Evolutionary conservation across 1,284 basidiomycete species (phyloP).

Genomic region (Fomitopsis palustris): DNA sequence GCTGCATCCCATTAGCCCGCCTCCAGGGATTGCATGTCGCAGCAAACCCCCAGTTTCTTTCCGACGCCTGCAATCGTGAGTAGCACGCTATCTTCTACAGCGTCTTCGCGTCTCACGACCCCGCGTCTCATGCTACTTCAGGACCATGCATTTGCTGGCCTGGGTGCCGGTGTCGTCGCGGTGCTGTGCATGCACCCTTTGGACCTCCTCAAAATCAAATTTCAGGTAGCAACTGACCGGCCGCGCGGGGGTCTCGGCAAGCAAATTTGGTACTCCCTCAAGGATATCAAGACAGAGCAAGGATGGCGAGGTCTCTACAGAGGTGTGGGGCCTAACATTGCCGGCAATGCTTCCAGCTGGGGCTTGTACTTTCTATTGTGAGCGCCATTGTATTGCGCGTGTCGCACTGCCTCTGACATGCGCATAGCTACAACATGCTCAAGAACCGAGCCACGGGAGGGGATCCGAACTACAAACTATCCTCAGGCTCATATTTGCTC

Average conservation of each 20-base stretch:
- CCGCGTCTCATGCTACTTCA: slow-evolving; percentile 25
- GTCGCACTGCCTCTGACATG: not conserved
- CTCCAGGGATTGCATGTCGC: slow-evolving; percentile 14
- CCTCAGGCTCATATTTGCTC: slow-evolving; percentile 80
- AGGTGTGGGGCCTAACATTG: slow-evolving; percentile 88
- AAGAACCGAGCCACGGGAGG: slow-evolving; percentile 72
- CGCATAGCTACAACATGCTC: slow-evolving; percentile 86
- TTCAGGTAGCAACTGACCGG: slow-evolving; percentile 82
- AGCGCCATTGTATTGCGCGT: slow-evolving; percentile 30
- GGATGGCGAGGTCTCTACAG: slow-evolving; percentile 90
- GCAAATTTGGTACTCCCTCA: slow-evolving; percentile 76
- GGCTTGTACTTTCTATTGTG: slow-evolving; percentile 98
- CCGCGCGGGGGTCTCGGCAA: slow-evolving; percentile 64
- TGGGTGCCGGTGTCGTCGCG: slow-evolving; percentile 90
- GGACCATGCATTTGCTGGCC: slow-evolving; percentile 94
- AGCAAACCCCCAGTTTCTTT: slow-evolving; percentile 58
- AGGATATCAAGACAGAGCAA: slow-evolving; percentile 70
- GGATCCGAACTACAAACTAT: slow-evolving; percentile 57
- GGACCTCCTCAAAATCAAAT: slow-evolving; percentile 93
- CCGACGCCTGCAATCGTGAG: slow-evolving; percentile 61
- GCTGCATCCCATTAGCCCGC: slow-evolving; percentile 1
- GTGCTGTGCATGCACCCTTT: slow-evolving; percentile 98
- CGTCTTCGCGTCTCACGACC: not conserved
- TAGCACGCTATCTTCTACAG: not conserved
- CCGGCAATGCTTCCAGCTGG: slow-evolving; percentile 97